These are phyloP conservation scores for Xylaria venustula DNA, from an alignment of 495 filamentous ascomycete genomes.

Conservation along the genomic window DNA sequence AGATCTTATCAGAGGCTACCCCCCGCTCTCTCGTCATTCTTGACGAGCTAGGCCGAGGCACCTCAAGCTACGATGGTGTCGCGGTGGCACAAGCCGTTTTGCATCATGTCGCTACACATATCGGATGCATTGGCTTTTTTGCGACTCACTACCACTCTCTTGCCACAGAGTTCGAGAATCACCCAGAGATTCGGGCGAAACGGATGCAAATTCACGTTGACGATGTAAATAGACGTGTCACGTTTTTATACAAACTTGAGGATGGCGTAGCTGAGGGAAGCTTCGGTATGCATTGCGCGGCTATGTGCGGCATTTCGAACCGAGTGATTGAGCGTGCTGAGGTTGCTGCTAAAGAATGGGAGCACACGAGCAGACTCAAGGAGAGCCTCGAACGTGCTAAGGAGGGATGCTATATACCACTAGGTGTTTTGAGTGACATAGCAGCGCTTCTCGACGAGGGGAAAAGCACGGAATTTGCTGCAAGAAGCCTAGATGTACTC, in stretches of 20 bases:
- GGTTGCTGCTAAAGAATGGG: conserved; percentile 88
- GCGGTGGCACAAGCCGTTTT: conserved; percentile 95
- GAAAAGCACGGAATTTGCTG: conserved; percentile 41
- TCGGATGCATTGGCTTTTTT: conserved; percentile 94
- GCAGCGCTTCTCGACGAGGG: conserved; percentile 70
- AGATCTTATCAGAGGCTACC: conserved; percentile 94
- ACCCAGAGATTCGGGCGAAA: conserved; percentile 81
- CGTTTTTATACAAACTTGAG: conserved; percentile 95
- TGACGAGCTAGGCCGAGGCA: conserved; percentile 94
- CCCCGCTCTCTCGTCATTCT: conserved; percentile 95
- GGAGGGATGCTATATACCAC: conserved; percentile 71
- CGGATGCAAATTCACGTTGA: conserved; percentile 96
- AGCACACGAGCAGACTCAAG: conserved; percentile 86
- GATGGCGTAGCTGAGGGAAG: conserved; percentile 93
- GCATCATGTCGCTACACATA: conserved; percentile 89
- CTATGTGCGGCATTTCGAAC: conserved; percentile 91
- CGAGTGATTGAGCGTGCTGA: conserved; percentile 86
- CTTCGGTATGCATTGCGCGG: conserved; percentile 98
- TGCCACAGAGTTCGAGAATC: conserved; percentile 80
- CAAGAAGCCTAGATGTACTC: conserved; percentile 67
- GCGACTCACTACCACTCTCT: conserved; percentile 97
- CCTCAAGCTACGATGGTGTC: conserved; percentile 90
- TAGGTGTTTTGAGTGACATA: conserved; percentile 91
- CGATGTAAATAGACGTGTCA: conserved; percentile 75
- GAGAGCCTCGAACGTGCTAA: conserved; percentile 82